Conservation (phyloP, 352 stramenopile genomes). For the Phytophthora pseudosyringae region DNA sequence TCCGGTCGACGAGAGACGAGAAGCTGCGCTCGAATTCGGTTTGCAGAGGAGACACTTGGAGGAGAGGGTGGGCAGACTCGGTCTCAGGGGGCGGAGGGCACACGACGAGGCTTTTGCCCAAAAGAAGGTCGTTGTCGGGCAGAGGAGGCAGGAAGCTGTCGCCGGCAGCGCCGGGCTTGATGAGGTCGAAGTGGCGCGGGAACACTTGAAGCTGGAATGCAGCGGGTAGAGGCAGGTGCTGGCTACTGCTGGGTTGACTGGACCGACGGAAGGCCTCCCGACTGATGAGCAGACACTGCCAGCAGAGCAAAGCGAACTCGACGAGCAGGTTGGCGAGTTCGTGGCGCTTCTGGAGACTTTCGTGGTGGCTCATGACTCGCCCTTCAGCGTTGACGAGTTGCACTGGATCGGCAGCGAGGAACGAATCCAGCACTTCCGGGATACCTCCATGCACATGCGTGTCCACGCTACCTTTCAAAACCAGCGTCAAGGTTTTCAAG, state of each 20-base stretch:
- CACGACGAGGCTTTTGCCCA: neutral
- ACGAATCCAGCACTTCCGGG: constrained; percentile 76
- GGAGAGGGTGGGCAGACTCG: neutral
- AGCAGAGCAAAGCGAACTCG: constrained; percentile 65
- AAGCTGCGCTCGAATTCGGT: constrained; percentile 79
- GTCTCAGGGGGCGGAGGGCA: neutral
- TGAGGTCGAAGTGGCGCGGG: constrained; percentile 11
- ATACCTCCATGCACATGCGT: constrained; percentile 80
- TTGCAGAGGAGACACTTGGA: constrained; percentile 60
- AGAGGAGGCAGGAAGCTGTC: constrained; percentile 28
- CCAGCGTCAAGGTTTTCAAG: constrained; percentile 76
- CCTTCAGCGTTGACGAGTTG: constrained; percentile 46
- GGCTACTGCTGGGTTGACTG: constrained; percentile 13
- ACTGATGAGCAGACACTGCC: constrained; percentile 62
- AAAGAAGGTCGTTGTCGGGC: neutral
- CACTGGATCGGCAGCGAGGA: constrained; percentile 37
- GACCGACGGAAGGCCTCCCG: constrained; percentile 57
- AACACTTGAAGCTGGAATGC: constrained; percentile 17
- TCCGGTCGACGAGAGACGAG: constrained; percentile 48
- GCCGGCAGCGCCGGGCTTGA: neutral
- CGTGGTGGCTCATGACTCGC: constrained; percentile 34
- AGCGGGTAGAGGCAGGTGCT: neutral
- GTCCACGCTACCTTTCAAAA: constrained; percentile 85
- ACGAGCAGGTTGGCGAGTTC: constrained; percentile 64
- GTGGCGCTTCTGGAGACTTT: constrained; percentile 45